Conservation (phyloP, 1,284 basidiomycete species). For the Marasmius tenuissimus region DNA sequence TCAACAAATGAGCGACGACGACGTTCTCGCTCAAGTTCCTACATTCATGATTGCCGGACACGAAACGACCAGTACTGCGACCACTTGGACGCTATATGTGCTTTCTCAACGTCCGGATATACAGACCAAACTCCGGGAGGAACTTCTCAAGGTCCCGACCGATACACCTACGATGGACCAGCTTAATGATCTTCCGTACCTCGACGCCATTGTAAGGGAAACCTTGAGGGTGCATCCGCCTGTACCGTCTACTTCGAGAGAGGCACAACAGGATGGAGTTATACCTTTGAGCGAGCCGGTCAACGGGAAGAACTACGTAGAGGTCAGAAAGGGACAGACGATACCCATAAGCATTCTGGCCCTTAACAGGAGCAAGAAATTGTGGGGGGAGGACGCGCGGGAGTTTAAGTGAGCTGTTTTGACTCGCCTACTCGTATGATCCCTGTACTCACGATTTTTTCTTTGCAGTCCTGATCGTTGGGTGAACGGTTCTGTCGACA, state of each 20-base stretch:
- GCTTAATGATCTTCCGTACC: constrained; percentile 58
- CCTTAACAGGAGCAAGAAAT: constrained; percentile 43
- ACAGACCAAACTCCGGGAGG: constrained; percentile 70
- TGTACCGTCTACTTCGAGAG: constrained; percentile 53
- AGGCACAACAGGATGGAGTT: constrained; percentile 51
- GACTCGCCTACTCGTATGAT: not conserved
- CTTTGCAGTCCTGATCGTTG: constrained; percentile 57
- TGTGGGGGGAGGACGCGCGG: constrained; percentile 57
- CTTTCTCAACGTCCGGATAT: constrained; percentile 54
- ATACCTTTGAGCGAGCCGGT: constrained; percentile 54
- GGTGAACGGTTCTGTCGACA: constrained; percentile 44
- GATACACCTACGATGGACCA: constrained; percentile 66
- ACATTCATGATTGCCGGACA: constrained; percentile 72
- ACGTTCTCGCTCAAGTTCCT: constrained; percentile 68
- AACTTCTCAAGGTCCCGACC: constrained; percentile 50
- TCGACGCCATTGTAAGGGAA: constrained; percentile 70
- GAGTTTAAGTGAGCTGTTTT: constrained; percentile 45
- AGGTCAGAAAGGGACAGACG: constrained; percentile 42
- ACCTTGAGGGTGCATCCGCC: constrained; percentile 66
- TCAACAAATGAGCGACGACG: constrained; percentile 67
- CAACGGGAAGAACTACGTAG: constrained; percentile 35
- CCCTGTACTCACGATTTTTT: not conserved
- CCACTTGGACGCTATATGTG: constrained; percentile 52
- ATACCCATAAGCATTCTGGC: constrained; percentile 48
- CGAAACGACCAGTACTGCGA: constrained; percentile 59